Conservation (phyloP, 495 filamentous ascomycete genomes). For the Letharia columbiana region DNA sequence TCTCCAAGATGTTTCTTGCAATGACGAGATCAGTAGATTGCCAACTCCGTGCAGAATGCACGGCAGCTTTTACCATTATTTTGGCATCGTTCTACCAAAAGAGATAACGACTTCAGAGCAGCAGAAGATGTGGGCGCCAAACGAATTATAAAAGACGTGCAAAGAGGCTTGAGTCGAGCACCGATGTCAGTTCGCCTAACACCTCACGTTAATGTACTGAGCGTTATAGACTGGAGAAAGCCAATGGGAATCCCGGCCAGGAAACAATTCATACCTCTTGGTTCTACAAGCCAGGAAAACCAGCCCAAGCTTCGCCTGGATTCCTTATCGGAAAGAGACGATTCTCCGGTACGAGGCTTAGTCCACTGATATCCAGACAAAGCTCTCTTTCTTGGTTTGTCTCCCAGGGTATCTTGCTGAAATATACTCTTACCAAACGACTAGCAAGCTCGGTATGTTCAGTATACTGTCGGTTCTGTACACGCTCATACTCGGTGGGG, state of each 20-base stretch:
- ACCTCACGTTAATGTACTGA: conserved; percentile 48
- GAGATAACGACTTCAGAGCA: background rate
- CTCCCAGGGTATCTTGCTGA: conserved; percentile 15
- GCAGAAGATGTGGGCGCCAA: conserved; percentile 20
- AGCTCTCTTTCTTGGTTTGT: conserved; percentile 47
- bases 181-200: conserved; percentile 49
- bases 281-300: conserved; percentile 40
- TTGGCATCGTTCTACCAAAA: conserved; percentile 1
- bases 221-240: conserved; percentile 45
- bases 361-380: conserved; percentile 54
- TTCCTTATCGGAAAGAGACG: conserved; percentile 39
- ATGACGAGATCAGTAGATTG: background rate
- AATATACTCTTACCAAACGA: background rate
- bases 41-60: background rate
- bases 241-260: conserved; percentile 48
- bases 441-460: conserved; percentile 2
- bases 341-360: conserved; percentile 40
- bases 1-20: background rate
- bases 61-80: conserved; percentile 4
- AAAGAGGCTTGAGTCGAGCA: conserved; percentile 37
- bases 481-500: conserved; percentile 48
- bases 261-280: conserved; percentile 46
- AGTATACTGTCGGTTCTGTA: conserved; percentile 7
- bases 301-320: conserved; percentile 31
- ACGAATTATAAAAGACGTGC: conserved; percentile 44